Percentiles rank a stretch among this genome's conserved stretches.
Evolutionary conservation across 257 asterid genomes (phyloP).

Genomic region (Salvia hispanica): DNA sequence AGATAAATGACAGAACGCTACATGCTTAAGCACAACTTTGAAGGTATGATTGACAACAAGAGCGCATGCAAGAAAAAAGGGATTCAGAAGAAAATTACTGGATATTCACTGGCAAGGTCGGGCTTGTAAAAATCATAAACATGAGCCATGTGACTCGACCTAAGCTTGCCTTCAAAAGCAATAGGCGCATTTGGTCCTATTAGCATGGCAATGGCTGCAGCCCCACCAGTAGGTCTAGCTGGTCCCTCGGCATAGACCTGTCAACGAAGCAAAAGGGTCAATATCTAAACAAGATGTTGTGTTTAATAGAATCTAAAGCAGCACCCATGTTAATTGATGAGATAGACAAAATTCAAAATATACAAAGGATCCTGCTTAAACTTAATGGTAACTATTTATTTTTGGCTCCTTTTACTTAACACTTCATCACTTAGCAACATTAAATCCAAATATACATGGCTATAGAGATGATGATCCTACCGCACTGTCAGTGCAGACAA

Average conservation of each 20-base stretch:
- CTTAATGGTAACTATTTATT: too few species aligned
- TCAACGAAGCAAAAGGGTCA: constrained; percentile 30
- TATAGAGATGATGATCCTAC: constrained; percentile 46
- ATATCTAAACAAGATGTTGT: background rate
- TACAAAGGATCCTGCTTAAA: background rate
- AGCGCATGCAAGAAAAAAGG: constrained; percentile 18
- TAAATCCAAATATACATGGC: constrained; percentile 16
- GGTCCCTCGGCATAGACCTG: constrained; percentile 99
- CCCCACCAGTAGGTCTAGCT: constrained; percentile 99
- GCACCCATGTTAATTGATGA: background rate
- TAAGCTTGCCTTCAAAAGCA: constrained; percentile 87
- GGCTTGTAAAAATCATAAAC: constrained; percentile 98
- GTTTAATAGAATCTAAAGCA: constrained; percentile 6
- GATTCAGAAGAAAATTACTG: constrained; percentile 52
- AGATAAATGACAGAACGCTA: too few species aligned
- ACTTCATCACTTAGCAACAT: background rate
- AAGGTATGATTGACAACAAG: constrained; percentile 24
- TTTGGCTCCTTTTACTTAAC: background rate
- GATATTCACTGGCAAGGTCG: constrained; percentile 97
- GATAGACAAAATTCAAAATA: background rate
- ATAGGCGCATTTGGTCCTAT: constrained; percentile 99
- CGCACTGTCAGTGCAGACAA: constrained; percentile 99
- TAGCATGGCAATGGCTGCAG: constrained; percentile 97
- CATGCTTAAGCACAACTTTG: background rate
- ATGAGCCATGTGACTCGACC: constrained; percentile 97